Evolutionary conservation across 148 eudicot genomes (phyloP), one percentile per base, ranked within the genome.

Genomic region (Camellia sinensis): DNA sequence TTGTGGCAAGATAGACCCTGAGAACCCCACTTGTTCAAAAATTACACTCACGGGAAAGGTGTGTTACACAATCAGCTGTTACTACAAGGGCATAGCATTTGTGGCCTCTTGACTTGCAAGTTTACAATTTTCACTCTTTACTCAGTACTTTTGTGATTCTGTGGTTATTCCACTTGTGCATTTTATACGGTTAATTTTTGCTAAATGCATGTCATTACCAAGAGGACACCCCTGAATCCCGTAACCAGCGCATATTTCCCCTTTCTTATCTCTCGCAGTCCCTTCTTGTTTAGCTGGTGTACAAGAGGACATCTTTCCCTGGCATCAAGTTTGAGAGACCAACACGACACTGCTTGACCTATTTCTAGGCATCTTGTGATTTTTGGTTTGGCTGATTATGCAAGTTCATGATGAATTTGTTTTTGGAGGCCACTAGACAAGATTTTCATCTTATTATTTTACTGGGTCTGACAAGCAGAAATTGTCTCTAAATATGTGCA

Each of bases 31-130:
- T 64, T 95, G 99, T 87, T 90, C 97, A 45, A 95, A 95, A 77
- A 89, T 95, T 66, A 95, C 99, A 19, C 91, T 95, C 79, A 91
- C 89, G 0, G 97, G 99, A 82, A 93, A 93, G 97, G 99, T 95
- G 41, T 70, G 22, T 80, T 15, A 48, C 48, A 77, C 7, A n/a
- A 50, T 52, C 43, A 15, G 18, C 13, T 52, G 18, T 65, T 66
- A 76, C 4, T 5, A 9, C 1, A 15, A 44, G 5, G 37, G 40
- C 67, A 43, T 41, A 19, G 54, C 46, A 66, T 52, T 29, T 52
- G 45, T 53, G 44, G 57, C 56, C 29, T 65, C 29, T 8, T 45
- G n/a, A 37, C 50, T 53, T 68, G 14, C 13, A 17, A 54, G 40
- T 74, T 15, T 17, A 14, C 40, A 21, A 14, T 56, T 12, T 19